A percentile compares a stretch with the other conserved stretches of the same genome.
Evolutionary conservation across 2,329 filamentous ascomycete species (phyloP).

Genomic region (Stagonosporopsis tanaceti): DNA sequence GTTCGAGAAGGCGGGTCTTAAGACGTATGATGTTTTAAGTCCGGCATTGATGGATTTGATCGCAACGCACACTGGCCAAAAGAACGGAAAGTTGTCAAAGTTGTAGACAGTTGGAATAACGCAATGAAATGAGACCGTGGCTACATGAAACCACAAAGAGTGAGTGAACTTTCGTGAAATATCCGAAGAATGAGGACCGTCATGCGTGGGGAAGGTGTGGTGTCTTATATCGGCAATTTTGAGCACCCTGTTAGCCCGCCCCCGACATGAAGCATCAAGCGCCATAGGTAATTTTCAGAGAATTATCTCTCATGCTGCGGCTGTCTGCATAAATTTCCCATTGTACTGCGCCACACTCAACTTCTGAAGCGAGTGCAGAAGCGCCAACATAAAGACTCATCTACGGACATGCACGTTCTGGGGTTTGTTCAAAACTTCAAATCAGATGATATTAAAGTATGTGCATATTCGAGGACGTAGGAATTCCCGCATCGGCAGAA

Average conservation of each 20-base stretch:
- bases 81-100: constrained; percentile 44
- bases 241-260: constrained; percentile 18
- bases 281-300: neutral
- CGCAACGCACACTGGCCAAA: constrained; percentile 62
- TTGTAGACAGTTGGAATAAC: constrained; percentile 22
- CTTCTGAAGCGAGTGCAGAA: neutral
- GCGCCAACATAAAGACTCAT: too few relatives aligned
- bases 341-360: neutral
- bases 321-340: neutral
- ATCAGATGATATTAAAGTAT: too few relatives aligned
- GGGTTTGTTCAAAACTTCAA: too few relatives aligned
- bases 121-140: neutral
- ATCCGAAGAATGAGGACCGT: neutral
- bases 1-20: constrained; percentile 64
- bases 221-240: neutral
- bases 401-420: too few relatives aligned
- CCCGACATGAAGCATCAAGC: neutral
- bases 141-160: neutral
- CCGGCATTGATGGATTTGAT: constrained; percentile 68
- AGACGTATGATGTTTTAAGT: constrained; percentile 69
- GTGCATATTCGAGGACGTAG: neutral
- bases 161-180: too few relatives aligned
- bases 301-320: neutral
- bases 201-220: neutral
- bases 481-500: neutral